Conservation (phyloP, 306 rosid genomes). For the Trifolium fragiferum region DNA sequence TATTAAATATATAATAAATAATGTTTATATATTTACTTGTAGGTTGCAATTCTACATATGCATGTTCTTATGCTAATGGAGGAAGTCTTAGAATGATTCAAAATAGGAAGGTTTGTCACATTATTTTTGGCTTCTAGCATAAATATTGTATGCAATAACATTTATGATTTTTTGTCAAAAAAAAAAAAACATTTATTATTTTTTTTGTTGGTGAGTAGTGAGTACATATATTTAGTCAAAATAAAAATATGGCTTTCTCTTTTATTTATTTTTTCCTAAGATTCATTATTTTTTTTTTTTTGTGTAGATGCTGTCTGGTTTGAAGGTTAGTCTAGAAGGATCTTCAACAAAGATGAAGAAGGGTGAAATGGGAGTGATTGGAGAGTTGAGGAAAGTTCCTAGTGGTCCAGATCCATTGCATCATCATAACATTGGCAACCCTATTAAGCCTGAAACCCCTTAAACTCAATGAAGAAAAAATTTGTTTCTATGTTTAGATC, state of each 20-base stretch:
- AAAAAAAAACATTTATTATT: too few species aligned
- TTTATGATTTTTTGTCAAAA: too few species aligned
- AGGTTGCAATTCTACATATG: constrained; percentile 52
- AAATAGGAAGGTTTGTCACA: constrained; percentile 60
- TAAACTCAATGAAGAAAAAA: constrained; percentile 14
- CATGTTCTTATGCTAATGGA: constrained; percentile 45
- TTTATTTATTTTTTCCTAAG: neutral
- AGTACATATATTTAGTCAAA: too few species aligned
- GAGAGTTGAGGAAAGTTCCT: constrained; percentile 68
- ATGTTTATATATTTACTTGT: constrained; percentile 26
- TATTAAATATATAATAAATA: neutral
- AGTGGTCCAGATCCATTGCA: constrained; percentile 80
- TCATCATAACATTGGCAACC: constrained; percentile 57
- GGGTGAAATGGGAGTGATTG: constrained; percentile 34
- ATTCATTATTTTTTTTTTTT: neutral
- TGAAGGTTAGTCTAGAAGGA: constrained; percentile 44
- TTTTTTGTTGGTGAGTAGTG: too few species aligned
- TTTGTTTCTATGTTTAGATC: neutral
- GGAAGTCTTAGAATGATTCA: constrained; percentile 33
- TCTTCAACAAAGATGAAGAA: constrained; percentile 36
- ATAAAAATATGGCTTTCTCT: neutral
- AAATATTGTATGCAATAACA: neutral
- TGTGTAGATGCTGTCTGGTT: constrained; percentile 49
- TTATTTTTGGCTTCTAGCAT: neutral
- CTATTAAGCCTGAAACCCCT: constrained; percentile 61